Conservation (phyloP, 2,329 filamentous ascomycete genomes). For the Penicillium sp. region DNA sequence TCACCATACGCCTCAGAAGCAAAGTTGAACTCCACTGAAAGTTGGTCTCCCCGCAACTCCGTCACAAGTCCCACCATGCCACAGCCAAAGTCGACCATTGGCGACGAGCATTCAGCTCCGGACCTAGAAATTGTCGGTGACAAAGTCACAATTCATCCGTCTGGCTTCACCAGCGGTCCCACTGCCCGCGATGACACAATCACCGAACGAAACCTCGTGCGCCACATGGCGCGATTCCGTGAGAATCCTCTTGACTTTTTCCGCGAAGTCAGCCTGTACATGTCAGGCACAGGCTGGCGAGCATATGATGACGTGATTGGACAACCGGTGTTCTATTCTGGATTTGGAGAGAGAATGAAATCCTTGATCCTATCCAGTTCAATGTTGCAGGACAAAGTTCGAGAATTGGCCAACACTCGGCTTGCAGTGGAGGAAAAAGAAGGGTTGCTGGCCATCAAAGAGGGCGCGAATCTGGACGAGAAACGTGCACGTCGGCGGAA, state of each 20-base stretch:
- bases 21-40: not conserved
- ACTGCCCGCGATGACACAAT: constrained; percentile 42
- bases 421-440: constrained; percentile 71
- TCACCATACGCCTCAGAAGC: constrained; percentile 3
- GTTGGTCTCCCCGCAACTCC: not conserved
- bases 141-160: constrained; percentile 67
- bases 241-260: constrained; percentile 70
- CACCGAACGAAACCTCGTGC: constrained; percentile 46
- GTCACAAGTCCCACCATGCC: constrained; percentile 21
- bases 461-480: constrained; percentile 23
- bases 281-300: constrained; percentile 90
- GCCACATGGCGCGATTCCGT: constrained; percentile 82
- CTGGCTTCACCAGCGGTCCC: constrained; percentile 49
- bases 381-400: constrained; percentile 67
- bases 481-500: constrained; percentile 33
- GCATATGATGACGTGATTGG: constrained; percentile 87
- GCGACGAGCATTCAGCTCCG: constrained; percentile 51
- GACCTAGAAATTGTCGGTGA: constrained; percentile 72
- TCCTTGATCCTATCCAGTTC: constrained; percentile 66
- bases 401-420: constrained; percentile 67
- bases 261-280: constrained; percentile 85
- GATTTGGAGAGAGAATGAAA: constrained; percentile 89
- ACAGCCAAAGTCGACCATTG: constrained; percentile 24
- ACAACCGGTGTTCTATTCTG: constrained; percentile 86
- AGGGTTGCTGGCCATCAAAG: constrained; percentile 53